A percentile compares a stretch with the other conserved stretches of the same genome.
Conservation (phyloP, 345 rosid genomes). For the Bruguiera sexangula region DNA sequence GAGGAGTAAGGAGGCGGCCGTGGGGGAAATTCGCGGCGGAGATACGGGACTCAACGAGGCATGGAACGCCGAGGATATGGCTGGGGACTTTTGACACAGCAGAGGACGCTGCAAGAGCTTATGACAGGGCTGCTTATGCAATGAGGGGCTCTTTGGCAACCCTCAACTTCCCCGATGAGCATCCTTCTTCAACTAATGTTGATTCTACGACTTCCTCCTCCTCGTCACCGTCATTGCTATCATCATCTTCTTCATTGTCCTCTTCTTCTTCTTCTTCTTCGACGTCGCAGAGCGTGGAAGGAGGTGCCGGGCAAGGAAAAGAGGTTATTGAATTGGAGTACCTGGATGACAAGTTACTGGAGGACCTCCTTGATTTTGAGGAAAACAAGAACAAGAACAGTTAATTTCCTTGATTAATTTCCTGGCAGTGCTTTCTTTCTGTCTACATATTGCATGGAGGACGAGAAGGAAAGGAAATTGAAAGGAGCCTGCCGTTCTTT, state of each 20-base stretch:
- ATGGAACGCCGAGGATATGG: slow-evolving; percentile 68
- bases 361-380: slow-evolving; percentile 52
- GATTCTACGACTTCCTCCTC: slow-evolving; percentile 9
- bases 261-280: neutral
- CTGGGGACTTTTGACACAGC: slow-evolving; percentile 76
- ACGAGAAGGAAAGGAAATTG: too few relatives aligned
- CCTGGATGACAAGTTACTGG: slow-evolving; percentile 49
- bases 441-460: too few relatives aligned
- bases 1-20: slow-evolving; percentile 67
- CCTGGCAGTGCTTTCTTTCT: neutral
- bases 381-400: slow-evolving; percentile 4
- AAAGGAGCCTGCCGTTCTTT: too few relatives aligned
- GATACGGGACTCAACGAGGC: slow-evolving; percentile 71
- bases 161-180: slow-evolving; percentile 73
- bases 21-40: slow-evolving; percentile 93
- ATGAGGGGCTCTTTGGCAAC: slow-evolving; percentile 65
- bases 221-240: neutral
- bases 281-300: slow-evolving; percentile 10
- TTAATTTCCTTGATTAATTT: neutral
- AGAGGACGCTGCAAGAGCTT: slow-evolving; percentile 79
- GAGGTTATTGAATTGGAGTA: slow-evolving; percentile 51
- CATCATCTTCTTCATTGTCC: neutral
- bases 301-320: slow-evolving; percentile 14
- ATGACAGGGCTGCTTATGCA: slow-evolving; percentile 67
- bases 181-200: slow-evolving; percentile 23